Evolutionary conservation across 2,329 filamentous ascomycete genomes (phyloP).

Genomic region (Dryadomyces quercivorus): DNA sequence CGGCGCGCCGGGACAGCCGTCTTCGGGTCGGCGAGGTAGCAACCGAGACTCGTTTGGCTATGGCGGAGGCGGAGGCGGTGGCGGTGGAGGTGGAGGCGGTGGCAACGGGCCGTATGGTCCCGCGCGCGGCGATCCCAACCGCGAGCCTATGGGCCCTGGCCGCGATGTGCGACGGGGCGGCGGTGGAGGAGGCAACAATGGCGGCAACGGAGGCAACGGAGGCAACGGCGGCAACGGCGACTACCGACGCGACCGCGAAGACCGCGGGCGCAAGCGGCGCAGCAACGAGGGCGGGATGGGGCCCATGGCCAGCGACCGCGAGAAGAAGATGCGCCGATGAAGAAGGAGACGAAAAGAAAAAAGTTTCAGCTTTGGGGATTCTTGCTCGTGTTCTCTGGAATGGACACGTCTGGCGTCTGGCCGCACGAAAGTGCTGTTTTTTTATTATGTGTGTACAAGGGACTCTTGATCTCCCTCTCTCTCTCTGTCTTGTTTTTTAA

Average conservation of each 20-base stretch:
- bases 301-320: conserved; percentile 32
- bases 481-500: too few relatives aligned
- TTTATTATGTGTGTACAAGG: too few relatives aligned
- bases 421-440: too few relatives aligned
- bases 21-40: conserved; percentile 13
- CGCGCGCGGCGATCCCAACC: conserved; percentile 11
- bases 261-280: conserved; percentile 28
- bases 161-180: conserved; percentile 19
- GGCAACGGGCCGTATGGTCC: background rate
- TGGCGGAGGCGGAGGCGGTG: background rate
- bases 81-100: background rate
- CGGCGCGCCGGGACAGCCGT: background rate
- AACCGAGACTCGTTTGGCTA: conserved; percentile 14
- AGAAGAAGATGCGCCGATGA: conserved; percentile 42
- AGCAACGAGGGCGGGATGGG: conserved; percentile 41
- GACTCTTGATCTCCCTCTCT: too few relatives aligned
- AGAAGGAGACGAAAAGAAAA: background rate
- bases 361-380: too few relatives aligned
- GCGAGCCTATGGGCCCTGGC: conserved; percentile 16
- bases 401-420: too few relatives aligned
- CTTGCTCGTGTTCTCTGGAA: too few relatives aligned
- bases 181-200: conserved; percentile 16
- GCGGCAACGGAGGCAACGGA: conserved; percentile 19
- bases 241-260: conserved; percentile 18
- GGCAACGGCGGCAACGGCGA: too few relatives aligned